Evolutionary conservation across 768 basidiomycete species (phyloP).

Genomic region (Terana coerulea): DNA sequence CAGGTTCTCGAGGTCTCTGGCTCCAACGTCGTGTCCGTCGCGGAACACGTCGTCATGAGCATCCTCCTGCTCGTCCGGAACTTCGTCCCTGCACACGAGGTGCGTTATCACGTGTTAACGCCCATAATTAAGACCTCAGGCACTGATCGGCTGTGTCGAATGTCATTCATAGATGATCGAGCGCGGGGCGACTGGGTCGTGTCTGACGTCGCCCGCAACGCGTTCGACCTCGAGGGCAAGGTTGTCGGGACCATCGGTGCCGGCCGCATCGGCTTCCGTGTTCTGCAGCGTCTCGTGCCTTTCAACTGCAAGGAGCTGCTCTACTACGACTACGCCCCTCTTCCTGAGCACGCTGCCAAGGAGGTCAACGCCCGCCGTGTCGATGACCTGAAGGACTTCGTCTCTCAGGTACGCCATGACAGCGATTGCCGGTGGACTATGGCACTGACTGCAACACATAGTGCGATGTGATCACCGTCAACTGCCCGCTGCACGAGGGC

Average conservation of each 20-base stretch:
- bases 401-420: conserved; percentile 2
- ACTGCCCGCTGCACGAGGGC: conserved; percentile 84
- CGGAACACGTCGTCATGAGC: conserved; percentile 85
- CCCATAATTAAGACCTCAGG: neutral
- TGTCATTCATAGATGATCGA: conserved; percentile 56
- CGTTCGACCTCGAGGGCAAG: conserved; percentile 85
- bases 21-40: conserved; percentile 84
- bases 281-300: conserved; percentile 68
- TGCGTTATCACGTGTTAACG: neutral
- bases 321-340: conserved; percentile 79
- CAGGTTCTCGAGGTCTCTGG: conserved; percentile 56
- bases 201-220: conserved; percentile 70
- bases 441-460: conserved; percentile 32
- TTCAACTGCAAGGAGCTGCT: conserved; percentile 87
- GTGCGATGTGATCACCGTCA: conserved; percentile 77
- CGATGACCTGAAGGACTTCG: conserved; percentile 58
- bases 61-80: conserved; percentile 87
- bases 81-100: conserved; percentile 78
- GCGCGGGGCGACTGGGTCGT: conserved; percentile 82
- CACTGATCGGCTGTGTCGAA: neutral
- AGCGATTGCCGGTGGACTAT: neutral
- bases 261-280: conserved; percentile 80
- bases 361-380: conserved; percentile 68
- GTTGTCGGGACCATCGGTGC: conserved; percentile 84
- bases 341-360: conserved; percentile 59